Evolutionary conservation across 2,329 filamentous ascomycete species (phyloP).

Genomic region (Paecilomyces formosus): DNA sequence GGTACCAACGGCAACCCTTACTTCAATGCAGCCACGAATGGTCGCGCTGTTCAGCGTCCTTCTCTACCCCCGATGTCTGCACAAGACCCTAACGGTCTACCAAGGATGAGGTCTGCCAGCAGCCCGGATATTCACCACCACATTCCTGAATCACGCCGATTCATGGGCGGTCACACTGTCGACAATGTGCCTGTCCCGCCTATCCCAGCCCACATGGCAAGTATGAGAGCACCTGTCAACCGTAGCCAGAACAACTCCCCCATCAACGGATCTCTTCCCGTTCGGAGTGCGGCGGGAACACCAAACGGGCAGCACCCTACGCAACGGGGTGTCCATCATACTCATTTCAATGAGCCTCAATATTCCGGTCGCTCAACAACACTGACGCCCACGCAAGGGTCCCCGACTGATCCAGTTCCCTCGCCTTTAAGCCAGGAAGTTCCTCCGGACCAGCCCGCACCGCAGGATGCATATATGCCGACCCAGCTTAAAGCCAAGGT

Average conservation of each 20-base stretch:
- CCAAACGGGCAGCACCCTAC: slow-evolving; percentile 56
- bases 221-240: slow-evolving; percentile 53
- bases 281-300: slow-evolving; percentile 63
- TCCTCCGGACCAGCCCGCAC: slow-evolving; percentile 11
- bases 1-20: slow-evolving; percentile 60
- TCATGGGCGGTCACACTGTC: slow-evolving; percentile 45
- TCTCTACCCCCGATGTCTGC: slow-evolving; percentile 67
- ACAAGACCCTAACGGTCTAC: slow-evolving; percentile 50
- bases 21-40: slow-evolving; percentile 55
- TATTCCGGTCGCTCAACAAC: slow-evolving; percentile 26
- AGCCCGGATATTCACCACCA: slow-evolving; percentile 84
- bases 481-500: slow-evolving; percentile 95
- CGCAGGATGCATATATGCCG: slow-evolving; percentile 41
- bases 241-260: slow-evolving; percentile 80
- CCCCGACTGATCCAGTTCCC: slow-evolving; percentile 22
- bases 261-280: slow-evolving; percentile 56
- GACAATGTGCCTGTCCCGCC: slow-evolving; percentile 64
- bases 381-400: slow-evolving; percentile 8
- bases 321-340: slow-evolving; percentile 38
- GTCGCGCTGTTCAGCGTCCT: slow-evolving; percentile 55
- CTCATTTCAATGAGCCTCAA: slow-evolving; percentile 33
- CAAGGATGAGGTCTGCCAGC: slow-evolving; percentile 81
- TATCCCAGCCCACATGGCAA: slow-evolving; percentile 63
- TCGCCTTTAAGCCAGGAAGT: slow-evolving; percentile 25
- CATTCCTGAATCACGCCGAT: slow-evolving; percentile 42